Evolutionary conservation across 1,284 basidiomycete species (phyloP).

Genomic region (Boletellus deceptivus): DNA sequence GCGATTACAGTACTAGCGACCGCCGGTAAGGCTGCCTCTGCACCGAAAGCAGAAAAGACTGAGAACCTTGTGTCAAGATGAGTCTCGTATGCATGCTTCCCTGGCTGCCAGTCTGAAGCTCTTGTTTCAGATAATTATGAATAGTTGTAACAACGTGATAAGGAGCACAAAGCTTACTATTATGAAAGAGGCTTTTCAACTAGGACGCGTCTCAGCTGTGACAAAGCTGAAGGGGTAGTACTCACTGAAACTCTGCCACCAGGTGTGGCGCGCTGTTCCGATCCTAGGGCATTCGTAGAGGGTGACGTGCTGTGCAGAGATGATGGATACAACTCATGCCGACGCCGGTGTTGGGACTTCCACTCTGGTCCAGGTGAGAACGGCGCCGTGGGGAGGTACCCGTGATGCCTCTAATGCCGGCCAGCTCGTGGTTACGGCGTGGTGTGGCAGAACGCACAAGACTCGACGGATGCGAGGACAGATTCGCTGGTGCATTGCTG

Average conservation of each 20-base stretch:
- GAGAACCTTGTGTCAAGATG: constrained; percentile 81
- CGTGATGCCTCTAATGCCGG: too few relatives aligned
- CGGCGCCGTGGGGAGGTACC: not conserved
- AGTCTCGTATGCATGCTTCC: constrained; percentile 4
- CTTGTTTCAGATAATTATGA: constrained; percentile 68
- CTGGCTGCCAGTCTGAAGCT: constrained; percentile 1
- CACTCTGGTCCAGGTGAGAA: constrained; percentile 66
- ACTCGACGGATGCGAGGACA: too few relatives aligned
- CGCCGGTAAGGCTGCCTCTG: constrained; percentile 84
- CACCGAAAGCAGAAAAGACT: constrained; percentile 88
- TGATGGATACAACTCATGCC: constrained; percentile 44
- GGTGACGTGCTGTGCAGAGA: too few relatives aligned
- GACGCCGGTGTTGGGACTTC: constrained; percentile 84
- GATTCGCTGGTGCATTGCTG: too few relatives aligned
- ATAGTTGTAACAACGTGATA: constrained; percentile 86
- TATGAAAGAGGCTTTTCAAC: constrained; percentile 7
- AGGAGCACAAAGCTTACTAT: constrained; percentile 86
- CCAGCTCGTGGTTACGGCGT: too few relatives aligned
- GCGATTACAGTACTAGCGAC: constrained; percentile 77
- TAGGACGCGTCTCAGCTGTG: not conserved
- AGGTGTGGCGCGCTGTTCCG: constrained; percentile 80
- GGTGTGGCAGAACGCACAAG: too few relatives aligned
- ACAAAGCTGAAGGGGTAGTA: constrained; percentile 85
- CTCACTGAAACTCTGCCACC: constrained; percentile 82
- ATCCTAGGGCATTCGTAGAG: too few relatives aligned